Conservation (phyloP, 768 basidiomycete species). For the Lactarius sp. region DNA sequence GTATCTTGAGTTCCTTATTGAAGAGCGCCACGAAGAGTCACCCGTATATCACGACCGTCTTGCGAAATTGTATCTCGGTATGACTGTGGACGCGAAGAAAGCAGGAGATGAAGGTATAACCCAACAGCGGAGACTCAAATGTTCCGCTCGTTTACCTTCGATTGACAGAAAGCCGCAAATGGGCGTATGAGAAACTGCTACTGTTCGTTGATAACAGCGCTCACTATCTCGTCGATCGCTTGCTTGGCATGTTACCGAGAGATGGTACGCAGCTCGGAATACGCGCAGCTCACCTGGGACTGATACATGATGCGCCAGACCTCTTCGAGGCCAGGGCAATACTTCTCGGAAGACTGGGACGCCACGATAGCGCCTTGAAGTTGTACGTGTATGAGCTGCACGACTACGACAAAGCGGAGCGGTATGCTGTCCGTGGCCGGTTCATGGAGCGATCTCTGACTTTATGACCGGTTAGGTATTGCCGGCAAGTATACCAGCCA, state of each 20-base stretch:
- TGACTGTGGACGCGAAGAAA: slow-evolving; percentile 56
- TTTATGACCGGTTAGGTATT: slow-evolving; percentile 56
- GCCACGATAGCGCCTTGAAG: slow-evolving; percentile 92
- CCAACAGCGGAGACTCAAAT: not conserved
- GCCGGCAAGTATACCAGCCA: slow-evolving; percentile 71
- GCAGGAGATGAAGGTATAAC: slow-evolving; percentile 52
- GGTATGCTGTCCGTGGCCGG: slow-evolving; percentile 43
- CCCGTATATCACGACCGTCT: slow-evolving; percentile 81
- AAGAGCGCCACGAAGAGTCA: slow-evolving; percentile 62
- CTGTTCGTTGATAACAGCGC: slow-evolving; percentile 68
- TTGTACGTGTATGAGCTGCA: slow-evolving; percentile 86
- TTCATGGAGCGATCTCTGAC: not conserved
- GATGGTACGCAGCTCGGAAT: slow-evolving; percentile 51
- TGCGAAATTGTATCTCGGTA: slow-evolving; percentile 77
- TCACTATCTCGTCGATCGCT: slow-evolving; percentile 67
- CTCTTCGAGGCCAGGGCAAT: slow-evolving; percentile 90
- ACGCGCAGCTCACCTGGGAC: not conserved
- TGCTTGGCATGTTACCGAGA: slow-evolving; percentile 75
- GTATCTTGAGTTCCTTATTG: slow-evolving; percentile 83
- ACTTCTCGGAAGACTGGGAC: slow-evolving; percentile 80
- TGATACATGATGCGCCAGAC: slow-evolving; percentile 41
- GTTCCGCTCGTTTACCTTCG: slow-evolving; percentile 13
- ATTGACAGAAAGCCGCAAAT: slow-evolving; percentile 42
- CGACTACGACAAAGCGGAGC: slow-evolving; percentile 84
- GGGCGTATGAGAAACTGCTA: slow-evolving; percentile 65